phyloP scores from a whole-genome alignment of 495 filamentous ascomycete species.

The Hyaloscypha hepaticicola region DNA sequence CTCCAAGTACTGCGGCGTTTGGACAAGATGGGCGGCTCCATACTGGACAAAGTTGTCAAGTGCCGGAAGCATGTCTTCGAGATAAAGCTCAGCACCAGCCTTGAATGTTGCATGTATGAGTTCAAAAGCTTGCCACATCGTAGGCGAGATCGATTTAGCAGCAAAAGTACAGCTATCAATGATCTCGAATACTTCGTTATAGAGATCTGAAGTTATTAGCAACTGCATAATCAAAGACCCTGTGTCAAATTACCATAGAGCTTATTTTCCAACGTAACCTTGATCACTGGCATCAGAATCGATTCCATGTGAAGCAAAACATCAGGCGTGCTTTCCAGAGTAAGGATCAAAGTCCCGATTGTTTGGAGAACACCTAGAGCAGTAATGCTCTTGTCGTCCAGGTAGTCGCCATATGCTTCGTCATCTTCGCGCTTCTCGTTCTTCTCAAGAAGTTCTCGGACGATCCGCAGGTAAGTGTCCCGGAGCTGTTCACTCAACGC shows the following conservation, averaged over 20 bases:
- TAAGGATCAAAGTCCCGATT: slow-evolving; percentile 95
- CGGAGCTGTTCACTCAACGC: slow-evolving; percentile 93
- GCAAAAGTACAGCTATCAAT: slow-evolving; percentile 99
- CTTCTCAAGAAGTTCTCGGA: slow-evolving; percentile 85
- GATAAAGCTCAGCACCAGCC: slow-evolving; percentile 90
- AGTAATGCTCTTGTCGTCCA: slow-evolving; percentile 98
- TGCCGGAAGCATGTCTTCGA: slow-evolving; percentile 98
- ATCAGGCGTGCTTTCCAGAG: slow-evolving; percentile 93
- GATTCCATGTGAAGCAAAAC: slow-evolving; percentile 92
- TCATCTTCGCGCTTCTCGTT: slow-evolving; percentile 70
- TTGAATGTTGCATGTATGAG: slow-evolving; percentile 97
- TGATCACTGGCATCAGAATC: slow-evolving; percentile 94
- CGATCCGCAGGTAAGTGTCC: slow-evolving; percentile 93
- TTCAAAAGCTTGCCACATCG: slow-evolving; percentile 98
- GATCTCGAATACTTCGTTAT: slow-evolving; percentile 98
- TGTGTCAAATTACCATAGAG: slow-evolving; percentile 62
- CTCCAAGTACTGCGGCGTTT: slow-evolving; percentile 81
- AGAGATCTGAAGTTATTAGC: slow-evolving; percentile 57
- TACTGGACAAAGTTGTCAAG: slow-evolving; percentile 97
- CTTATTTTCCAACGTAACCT: slow-evolving; percentile 94
- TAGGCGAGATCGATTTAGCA: slow-evolving; percentile 89
- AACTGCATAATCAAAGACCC: slow-evolving; percentile 1
- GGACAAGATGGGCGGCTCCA: slow-evolving; percentile 71
- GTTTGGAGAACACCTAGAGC: slow-evolving; percentile 95
- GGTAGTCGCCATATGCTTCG: slow-evolving; percentile 78